These are phyloP conservation scores for Cladosporium phlei DNA, from an alignment of 2,329 filamentous ascomycete genomes.

Conservation along the genomic window DNA sequence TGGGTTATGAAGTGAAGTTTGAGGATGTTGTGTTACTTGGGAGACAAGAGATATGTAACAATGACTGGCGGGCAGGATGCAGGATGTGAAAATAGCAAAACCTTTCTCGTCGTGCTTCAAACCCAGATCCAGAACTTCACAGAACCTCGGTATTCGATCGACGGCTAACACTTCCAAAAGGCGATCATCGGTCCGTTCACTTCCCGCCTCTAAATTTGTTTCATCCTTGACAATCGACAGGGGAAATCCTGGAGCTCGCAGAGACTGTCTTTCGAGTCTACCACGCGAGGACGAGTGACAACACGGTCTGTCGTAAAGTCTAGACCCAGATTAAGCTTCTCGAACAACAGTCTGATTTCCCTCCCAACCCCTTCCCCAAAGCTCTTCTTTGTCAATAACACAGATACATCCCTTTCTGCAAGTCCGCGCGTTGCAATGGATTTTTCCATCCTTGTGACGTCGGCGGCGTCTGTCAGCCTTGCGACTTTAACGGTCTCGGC, in stretches of 20 bases:
- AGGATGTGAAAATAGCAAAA: background rate
- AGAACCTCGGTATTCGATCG: constrained; percentile 7
- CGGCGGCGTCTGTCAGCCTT: constrained; percentile 2
- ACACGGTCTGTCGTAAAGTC: no score
- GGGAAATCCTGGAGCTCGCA: constrained; percentile 1
- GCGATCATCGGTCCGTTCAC: constrained; percentile 7
- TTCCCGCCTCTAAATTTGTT: background rate
- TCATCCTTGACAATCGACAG: constrained; percentile 3
- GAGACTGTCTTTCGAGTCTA: no score
- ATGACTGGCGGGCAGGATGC: no score
- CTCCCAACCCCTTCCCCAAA: no score
- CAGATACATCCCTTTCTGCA: no score
- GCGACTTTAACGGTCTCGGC: background rate
- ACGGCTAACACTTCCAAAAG: constrained; percentile 7
- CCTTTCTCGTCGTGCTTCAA: no score
- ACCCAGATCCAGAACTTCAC: constrained; percentile 7
- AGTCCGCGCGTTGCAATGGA: constrained; percentile 11
- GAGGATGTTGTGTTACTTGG: no score
- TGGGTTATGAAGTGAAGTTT: constrained; percentile 1
- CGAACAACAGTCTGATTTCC: no score
- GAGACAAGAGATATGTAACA: no score
- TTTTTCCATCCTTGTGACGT: constrained; percentile 3
- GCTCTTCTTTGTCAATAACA: no score
- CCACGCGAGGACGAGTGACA: no score
- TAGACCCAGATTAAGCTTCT: no score